These are phyloP conservation scores for Tuber microsphaerosporum DNA, from an alignment of 495 filamentous ascomycete species.

Conservation along the genomic window DNA sequence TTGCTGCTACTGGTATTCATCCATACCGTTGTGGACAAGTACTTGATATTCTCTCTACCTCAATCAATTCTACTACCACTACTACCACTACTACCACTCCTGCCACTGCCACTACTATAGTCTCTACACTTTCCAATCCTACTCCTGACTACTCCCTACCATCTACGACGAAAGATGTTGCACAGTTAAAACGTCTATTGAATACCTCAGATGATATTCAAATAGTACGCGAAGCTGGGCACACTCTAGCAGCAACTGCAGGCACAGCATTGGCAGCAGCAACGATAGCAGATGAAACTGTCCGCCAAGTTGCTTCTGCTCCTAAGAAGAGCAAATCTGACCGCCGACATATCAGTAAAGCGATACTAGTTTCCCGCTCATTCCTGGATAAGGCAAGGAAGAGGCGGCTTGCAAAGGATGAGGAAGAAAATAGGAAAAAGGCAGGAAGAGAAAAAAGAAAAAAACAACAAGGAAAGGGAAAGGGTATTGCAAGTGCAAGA, in stretches of 20 bases:
- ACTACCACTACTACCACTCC: too few species aligned
- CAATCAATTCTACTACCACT: too few species aligned
- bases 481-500: too few species aligned
- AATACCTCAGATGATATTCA: not conserved
- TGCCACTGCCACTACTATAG: too few species aligned
- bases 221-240: too few species aligned
- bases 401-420: too few species aligned
- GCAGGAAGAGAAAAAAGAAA: too few species aligned
- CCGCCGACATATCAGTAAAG: not conserved
- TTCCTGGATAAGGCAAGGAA: too few species aligned
- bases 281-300: not conserved
- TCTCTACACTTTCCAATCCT: not conserved
- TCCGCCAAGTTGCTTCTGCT: not conserved
- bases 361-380: too few species aligned
- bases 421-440: too few species aligned
- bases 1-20: conserved; percentile 11
- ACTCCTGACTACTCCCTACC: not conserved
- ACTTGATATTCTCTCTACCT: not conserved
- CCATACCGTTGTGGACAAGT: not conserved
- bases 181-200: not conserved
- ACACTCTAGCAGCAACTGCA: not conserved
- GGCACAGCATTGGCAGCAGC: not conserved
- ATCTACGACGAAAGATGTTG: not conserved
- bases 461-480: too few species aligned
- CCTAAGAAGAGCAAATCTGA: not conserved